Evolutionary conservation across 352 stramenopile genomes (phyloP), one percentile per base, ranked within the genome.

Genomic region (Aphanomyces cochlioides): DNA sequence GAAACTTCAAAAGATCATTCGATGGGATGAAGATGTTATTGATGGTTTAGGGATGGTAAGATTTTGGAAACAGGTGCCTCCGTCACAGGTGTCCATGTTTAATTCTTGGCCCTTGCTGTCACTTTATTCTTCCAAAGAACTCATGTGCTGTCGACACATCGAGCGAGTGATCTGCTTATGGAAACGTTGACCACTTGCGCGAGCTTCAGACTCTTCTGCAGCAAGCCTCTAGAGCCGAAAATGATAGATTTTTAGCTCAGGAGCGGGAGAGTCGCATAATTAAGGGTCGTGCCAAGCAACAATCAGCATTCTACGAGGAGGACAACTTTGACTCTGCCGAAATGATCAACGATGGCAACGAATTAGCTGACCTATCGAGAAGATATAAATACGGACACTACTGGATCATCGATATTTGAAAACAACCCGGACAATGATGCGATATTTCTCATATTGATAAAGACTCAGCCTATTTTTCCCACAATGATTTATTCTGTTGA

Each of bases 41-140:
- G 78, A 80, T 59, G 75, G 72, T 67, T 13, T 88, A 37, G 94
- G 87, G 89, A 64, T 96, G 48, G 78, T 90, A 57, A 82, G 82
- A 13, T 96, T 96, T 68, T 96, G 89, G 89, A 80, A 87, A 56
- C 85, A 93, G 73, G 85, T 96, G n/a, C 75, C 81, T 15, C 87
- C 82, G 56, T 85, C 94, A 60, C 81, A 79, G 4, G 80, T 81
- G 36, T 90, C 83, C 5, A 70, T 95, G 64, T 90, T 96, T 70
- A 70, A 76, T 17, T 67, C 71, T 47, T 96, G 89, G 89, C 88
- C 87, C 12, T 75, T 96, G 15, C 88, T 96, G 45, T 88, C 89
- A 5, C 75, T 93, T 0, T 83, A 90, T 59, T 77, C 75, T 19
- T 91, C 80, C 8, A 73, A 67, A 19, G 79, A 79, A 17, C 70